A percentile compares a stretch with the other conserved stretches of the same genome.
These are phyloP conservation scores for Metschnikowia proteae DNA, from an alignment of 805 yeast genomes.

Conservation along the genomic window DNA sequence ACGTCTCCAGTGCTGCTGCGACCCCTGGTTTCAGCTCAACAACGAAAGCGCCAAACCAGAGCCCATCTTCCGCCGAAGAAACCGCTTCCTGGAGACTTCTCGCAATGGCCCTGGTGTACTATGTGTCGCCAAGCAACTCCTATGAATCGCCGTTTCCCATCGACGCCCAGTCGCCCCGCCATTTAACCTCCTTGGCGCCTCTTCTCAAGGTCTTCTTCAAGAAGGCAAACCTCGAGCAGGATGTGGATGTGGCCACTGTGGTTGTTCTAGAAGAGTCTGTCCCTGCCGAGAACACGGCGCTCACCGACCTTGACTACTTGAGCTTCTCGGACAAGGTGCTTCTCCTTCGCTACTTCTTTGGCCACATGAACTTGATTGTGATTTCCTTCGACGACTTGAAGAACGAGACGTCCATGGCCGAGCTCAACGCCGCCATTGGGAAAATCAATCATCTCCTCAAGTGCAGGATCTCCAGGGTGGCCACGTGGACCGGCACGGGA, in stretches of 20 bases:
- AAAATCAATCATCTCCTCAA: slow-evolving; percentile 24
- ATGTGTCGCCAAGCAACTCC: slow-evolving; percentile 13
- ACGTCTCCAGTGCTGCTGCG: too few species aligned
- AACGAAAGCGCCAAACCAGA: too few species aligned
- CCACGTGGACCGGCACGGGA: slow-evolving; percentile 42
- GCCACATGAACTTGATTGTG: slow-evolving; percentile 35
- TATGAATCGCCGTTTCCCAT: slow-evolving; percentile 9
- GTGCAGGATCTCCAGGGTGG: slow-evolving; percentile 36
- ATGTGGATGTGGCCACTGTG: slow-evolving; percentile 30
- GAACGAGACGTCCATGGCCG: slow-evolving; percentile 9
- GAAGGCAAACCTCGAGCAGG: slow-evolving; percentile 33
- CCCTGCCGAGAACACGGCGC: not conserved
- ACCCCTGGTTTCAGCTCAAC: too few species aligned
- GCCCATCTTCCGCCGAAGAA: too few species aligned
- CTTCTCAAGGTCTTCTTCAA: slow-evolving; percentile 21
- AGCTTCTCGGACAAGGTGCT: slow-evolving; percentile 26
- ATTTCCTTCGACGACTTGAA: slow-evolving; percentile 12
- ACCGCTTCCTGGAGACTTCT: not conserved
- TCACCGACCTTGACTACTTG: slow-evolving; percentile 23
- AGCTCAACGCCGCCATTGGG: slow-evolving; percentile 20
- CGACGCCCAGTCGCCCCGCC: slow-evolving; percentile 19
- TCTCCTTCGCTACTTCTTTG: slow-evolving; percentile 34
- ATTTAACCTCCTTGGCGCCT: slow-evolving; percentile 15
- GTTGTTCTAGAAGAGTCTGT: slow-evolving; percentile 22
- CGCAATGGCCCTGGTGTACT: slow-evolving; percentile 22